Base-by-base conservation (phyloP, 495 filamentous ascomycete genomes). In the Penicillium steckii region DNA sequence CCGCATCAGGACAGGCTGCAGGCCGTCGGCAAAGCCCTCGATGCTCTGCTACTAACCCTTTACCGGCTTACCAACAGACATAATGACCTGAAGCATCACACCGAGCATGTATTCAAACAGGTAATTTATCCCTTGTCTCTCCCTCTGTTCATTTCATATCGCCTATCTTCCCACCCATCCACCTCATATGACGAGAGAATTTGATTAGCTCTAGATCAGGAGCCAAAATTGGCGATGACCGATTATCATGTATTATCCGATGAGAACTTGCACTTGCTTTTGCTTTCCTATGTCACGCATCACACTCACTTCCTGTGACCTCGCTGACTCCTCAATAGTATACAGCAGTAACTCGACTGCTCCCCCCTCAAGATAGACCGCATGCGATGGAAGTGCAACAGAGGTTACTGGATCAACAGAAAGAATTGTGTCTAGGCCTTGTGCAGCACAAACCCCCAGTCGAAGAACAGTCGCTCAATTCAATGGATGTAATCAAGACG, bases 161-260 rank as follows among this genome's bases (percentile, higher is more conserved):
- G n/a, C 15, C 33, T 5, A 1, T 4, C 23, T 48, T 43, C 29
- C 48, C 46, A 42, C 53, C 46, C 43, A 18, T 32, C 43, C 50
- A 62, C 74, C 70, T 74, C 66, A 65, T 56, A 71, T 78, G 78
- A 80, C 50, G 78, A 78, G 63, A 76, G 68, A 75, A 68, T 55
- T 61, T 67, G 55, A 74, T 79, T 77, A 81, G 78, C 78, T 81
- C 78, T 81, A 81, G 78, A 81, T 81, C 77, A 77, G 70, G 68
- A 80, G 75, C 67, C 70, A 69, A 73, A 53, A 48, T 72, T 70
- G 71, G 66, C 69, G 60, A 51, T 79, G 78, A 81, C 74, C 57
- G 76, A 78, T 61, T 66, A 65, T 64, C 70, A 74, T 78, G 69
- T 77, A 80, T 76, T 78, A 76, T 74, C 73, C 72, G 74, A 78